Conservation (phyloP, 2,329 filamentous ascomycete species). For the Rhynchosporium secalis region DNA sequence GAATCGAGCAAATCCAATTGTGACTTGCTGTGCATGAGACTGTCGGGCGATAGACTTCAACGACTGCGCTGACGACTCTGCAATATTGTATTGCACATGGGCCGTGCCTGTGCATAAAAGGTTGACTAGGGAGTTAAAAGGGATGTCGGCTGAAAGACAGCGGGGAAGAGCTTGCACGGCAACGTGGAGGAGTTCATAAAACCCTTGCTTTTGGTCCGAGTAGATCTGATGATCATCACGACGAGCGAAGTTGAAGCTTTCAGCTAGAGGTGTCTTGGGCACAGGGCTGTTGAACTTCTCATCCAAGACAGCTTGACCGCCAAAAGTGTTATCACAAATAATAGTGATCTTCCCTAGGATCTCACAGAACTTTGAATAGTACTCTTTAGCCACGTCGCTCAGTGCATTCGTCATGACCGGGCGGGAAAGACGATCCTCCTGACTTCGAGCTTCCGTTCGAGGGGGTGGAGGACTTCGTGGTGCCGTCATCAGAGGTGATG, state of each 20-base stretch:
- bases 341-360: constrained; percentile 95
- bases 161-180: constrained; percentile 92
- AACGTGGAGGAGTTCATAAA: constrained; percentile 93
- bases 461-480: constrained; percentile 32
- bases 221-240: constrained; percentile 73
- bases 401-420: constrained; percentile 64
- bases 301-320: constrained; percentile 89
- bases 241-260: constrained; percentile 87
- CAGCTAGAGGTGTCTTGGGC: constrained; percentile 91
- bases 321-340: constrained; percentile 95
- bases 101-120: constrained; percentile 94
- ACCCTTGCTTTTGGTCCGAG: constrained; percentile 85
- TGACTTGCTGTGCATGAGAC: constrained; percentile 90
- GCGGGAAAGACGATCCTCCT: constrained; percentile 66
- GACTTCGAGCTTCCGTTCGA: constrained; percentile 36
- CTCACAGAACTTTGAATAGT: constrained; percentile 89
- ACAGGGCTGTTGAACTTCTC: constrained; percentile 88
- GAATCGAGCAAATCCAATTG: constrained; percentile 93
- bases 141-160: constrained; percentile 88
- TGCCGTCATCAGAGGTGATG: constrained; percentile 51
- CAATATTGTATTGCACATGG: constrained; percentile 90
- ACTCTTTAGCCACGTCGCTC: constrained; percentile 76
- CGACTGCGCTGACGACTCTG: constrained; percentile 86
- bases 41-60: constrained; percentile 94
- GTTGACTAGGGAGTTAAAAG: constrained; percentile 92